These are phyloP conservation scores for Neofusicoccum umdonicola DNA, from an alignment of 2,329 filamentous ascomycete species.

Conservation along the genomic window DNA sequence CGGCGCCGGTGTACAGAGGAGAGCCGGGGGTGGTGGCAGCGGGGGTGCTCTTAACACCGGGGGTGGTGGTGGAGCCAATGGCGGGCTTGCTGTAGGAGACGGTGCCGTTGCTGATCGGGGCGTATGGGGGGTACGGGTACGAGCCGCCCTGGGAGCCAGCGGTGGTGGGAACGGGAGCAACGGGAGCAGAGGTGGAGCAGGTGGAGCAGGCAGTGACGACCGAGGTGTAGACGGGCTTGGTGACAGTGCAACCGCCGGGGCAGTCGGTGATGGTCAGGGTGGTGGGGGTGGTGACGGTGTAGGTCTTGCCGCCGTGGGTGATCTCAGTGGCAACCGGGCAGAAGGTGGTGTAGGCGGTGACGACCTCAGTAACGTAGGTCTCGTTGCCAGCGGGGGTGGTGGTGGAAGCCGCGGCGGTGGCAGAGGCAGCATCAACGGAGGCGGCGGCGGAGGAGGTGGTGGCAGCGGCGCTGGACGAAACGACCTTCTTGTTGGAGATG, in stretches of 20 bases:
- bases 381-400: constrained; percentile 26
- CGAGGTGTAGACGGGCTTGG: constrained; percentile 23
- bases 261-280: constrained; percentile 25
- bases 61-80: constrained; percentile 22
- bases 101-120: constrained; percentile 30
- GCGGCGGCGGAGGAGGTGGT: constrained; percentile 24
- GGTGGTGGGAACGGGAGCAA: not conserved
- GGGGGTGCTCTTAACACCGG: constrained; percentile 24
- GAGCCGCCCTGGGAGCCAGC: constrained; percentile 19
- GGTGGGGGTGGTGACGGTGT: constrained; percentile 14
- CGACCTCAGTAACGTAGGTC: constrained; percentile 31
- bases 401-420: constrained; percentile 17
- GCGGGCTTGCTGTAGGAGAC: constrained; percentile 27
- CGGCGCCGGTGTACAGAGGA: constrained; percentile 48
- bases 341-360: constrained; percentile 33
- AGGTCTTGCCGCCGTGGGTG: constrained; percentile 14
- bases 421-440: constrained; percentile 21
- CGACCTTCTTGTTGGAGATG: constrained; percentile 44
- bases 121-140: constrained; percentile 24
- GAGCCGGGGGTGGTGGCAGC: constrained; percentile 29
- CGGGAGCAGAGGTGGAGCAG: not conserved
- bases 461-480: constrained; percentile 12
- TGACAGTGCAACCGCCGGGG: constrained; percentile 24
- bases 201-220: constrained; percentile 15
- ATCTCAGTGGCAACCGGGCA: constrained; percentile 24